Conservation (phyloP, 441 rosid species). For the Arabidopsis lyrata region DNA sequence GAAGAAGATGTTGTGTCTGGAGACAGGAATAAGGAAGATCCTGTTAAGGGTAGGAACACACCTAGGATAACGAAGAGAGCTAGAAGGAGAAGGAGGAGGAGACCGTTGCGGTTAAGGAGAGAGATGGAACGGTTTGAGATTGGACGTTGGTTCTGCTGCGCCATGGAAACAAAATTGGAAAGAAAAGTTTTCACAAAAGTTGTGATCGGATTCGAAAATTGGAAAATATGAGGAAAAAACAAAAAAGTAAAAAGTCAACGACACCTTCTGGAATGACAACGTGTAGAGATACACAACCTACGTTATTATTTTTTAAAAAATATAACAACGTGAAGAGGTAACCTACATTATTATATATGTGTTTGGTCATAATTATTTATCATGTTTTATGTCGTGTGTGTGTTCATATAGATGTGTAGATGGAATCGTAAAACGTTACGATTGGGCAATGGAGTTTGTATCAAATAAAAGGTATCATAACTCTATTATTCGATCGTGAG, state of each 20-base stretch:
- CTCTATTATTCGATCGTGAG: too few relatives aligned
- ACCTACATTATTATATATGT: background rate
- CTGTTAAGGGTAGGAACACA: constrained; percentile 68
- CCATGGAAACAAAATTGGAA: background rate
- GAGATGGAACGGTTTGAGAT: constrained; percentile 4
- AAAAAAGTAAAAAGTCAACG: background rate
- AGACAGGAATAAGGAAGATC: constrained; percentile 51
- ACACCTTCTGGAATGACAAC: background rate
- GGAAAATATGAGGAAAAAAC: background rate
- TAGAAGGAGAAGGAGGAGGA: constrained; percentile 40
- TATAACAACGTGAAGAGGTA: background rate
- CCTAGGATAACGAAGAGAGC: constrained; percentile 68
- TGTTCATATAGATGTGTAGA: background rate
- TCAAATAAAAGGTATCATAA: too few relatives aligned
- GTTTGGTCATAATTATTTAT: background rate
- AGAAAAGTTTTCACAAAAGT: background rate
- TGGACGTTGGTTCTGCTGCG: background rate
- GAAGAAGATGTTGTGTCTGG: constrained; percentile 25
- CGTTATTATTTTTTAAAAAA: background rate
- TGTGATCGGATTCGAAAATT: background rate
- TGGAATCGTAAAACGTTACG: background rate
- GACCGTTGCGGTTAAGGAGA: background rate
- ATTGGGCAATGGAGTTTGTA: too few relatives aligned
- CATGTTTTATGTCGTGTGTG: background rate
- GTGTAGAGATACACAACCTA: background rate